Percentiles rank a stretch among this genome's conserved stretches.
Evolutionary conservation across 768 basidiomycete species (phyloP).

Genomic region (Lactifluus rugatus): DNA sequence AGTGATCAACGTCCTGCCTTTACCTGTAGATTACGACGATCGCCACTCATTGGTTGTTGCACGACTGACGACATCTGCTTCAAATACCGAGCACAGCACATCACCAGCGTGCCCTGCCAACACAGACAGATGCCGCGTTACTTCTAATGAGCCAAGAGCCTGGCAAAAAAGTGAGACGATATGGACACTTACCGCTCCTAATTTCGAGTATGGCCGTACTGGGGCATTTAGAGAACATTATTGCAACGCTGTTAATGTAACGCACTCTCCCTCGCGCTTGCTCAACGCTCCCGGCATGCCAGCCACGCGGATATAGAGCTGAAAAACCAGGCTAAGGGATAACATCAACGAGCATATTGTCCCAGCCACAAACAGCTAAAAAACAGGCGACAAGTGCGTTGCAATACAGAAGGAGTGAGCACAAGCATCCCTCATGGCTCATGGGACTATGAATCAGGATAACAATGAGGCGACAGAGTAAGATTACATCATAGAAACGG

Average conservation of each 20-base stretch:
- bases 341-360: neutral
- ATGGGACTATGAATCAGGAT: neutral
- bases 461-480: neutral
- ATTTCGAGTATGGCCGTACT: neutral
- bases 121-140: neutral
- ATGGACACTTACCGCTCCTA: neutral
- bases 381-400: neutral
- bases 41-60: neutral
- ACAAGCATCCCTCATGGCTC: neutral
- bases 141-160: neutral
- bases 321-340: neutral
- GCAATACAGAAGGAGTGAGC: neutral
- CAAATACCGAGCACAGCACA: neutral
- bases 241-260: neutral
- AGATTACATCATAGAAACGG: neutral
- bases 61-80: neutral
- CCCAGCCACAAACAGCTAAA: neutral
- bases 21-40: neutral
- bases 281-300: neutral
- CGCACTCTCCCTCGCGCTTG: neutral
- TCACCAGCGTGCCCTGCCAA: neutral
- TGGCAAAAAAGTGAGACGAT: neutral
- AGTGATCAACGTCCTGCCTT: neutral
- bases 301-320: neutral
- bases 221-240: neutral